Conservation (phyloP, 768 basidiomycete genomes). For the Boletus sp. region DNA sequence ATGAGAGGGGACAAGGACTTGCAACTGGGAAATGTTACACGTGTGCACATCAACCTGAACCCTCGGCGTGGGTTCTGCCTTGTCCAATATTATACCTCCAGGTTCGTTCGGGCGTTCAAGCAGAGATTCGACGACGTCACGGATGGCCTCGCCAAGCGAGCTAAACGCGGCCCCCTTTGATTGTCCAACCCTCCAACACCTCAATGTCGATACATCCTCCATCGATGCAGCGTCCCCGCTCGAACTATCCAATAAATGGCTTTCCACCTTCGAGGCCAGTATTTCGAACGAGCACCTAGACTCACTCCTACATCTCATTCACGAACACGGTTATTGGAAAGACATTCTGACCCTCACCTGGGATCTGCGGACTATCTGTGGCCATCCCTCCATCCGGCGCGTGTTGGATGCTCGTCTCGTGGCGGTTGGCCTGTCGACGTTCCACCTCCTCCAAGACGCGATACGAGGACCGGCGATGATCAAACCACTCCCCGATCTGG, state of each 20-base stretch:
- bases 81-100: too few species aligned
- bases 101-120: background rate
- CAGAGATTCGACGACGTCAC: background rate
- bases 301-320: constrained; percentile 14
- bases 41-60: too few species aligned
- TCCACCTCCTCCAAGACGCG: constrained; percentile 20
- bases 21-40: too few species aligned
- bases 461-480: constrained; percentile 33
- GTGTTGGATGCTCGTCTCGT: constrained; percentile 38
- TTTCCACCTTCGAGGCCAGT: constrained; percentile 13
- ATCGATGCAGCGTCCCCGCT: constrained; percentile 8
- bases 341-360: constrained; percentile 53
- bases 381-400: constrained; percentile 31
- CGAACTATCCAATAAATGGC: constrained; percentile 15
- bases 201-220: constrained; percentile 13
- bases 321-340: constrained; percentile 40
- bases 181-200: constrained; percentile 18
- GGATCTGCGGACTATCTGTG: constrained; percentile 49
- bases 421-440: constrained; percentile 12
- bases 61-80: too few species aligned
- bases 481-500: constrained; percentile 47
- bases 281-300: constrained; percentile 1
- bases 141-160: background rate
- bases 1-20: too few species aligned
- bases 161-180: constrained; percentile 9